Conservation (phyloP, 2,329 filamentous ascomycete genomes). For the Aspergillus jensenii region DNA sequence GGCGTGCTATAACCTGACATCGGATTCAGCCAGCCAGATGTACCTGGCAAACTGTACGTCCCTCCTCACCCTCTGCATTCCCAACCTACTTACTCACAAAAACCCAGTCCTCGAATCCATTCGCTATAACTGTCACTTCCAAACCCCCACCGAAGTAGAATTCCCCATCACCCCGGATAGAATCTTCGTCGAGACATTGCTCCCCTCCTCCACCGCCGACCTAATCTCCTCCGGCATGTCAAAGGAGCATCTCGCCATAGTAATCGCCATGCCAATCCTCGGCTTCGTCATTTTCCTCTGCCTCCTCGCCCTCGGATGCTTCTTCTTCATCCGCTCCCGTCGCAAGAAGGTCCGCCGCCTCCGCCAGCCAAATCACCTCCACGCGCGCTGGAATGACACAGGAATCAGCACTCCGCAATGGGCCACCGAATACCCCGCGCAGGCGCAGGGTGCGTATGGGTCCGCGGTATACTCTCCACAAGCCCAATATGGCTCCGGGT, state of each 20-base stretch:
- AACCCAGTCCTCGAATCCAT: conserved; percentile 45
- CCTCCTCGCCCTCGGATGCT: conserved; percentile 36
- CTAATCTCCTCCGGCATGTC: conserved; percentile 16
- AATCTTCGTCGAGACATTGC: conserved; percentile 43
- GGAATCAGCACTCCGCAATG: conserved; percentile 30
- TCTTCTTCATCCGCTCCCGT: conserved; percentile 44
- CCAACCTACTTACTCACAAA: neutral
- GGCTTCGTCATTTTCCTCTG: conserved; percentile 41
- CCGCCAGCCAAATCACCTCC: conserved; percentile 29
- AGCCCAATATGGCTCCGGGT: neutral
- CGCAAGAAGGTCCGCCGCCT: conserved; percentile 34
- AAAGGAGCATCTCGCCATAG: conserved; percentile 36
- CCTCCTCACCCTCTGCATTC: neutral
- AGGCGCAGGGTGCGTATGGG: conserved; percentile 17
- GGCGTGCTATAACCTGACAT: conserved; percentile 43
- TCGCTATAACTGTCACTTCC: conserved; percentile 46
- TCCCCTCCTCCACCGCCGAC: conserved; percentile 34
- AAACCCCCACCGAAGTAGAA: conserved; percentile 30
- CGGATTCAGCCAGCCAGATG: conserved; percentile 29
- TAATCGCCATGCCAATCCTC: conserved; percentile 46
- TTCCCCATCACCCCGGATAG: conserved; percentile 41
- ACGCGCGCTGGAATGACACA: conserved; percentile 37
- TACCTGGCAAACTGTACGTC: conserved; percentile 47
- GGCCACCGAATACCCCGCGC: conserved; percentile 25
- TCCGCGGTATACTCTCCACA: conserved; percentile 15